These are phyloP conservation scores for Aspergillus brasiliensis DNA, from an alignment of 2,329 filamentous ascomycete species.

Conservation along the genomic window DNA sequence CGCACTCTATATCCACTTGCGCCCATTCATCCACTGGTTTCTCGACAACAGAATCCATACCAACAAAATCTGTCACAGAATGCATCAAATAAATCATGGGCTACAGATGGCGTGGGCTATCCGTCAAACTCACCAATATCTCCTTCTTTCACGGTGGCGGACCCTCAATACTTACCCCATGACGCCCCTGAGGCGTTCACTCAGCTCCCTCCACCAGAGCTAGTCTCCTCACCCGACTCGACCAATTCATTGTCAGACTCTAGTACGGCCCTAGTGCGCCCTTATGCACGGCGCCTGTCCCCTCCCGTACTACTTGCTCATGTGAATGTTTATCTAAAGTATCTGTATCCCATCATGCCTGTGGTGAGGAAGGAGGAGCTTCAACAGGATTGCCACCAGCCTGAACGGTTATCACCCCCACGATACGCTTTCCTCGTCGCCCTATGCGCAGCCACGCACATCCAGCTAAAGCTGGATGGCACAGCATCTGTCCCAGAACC, in stretches of 20 bases:
- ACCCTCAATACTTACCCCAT: constrained; percentile 26
- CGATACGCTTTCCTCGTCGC: constrained; percentile 46
- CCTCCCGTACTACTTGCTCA: constrained; percentile 40
- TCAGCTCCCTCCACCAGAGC: constrained; percentile 33
- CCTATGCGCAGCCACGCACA: constrained; percentile 47
- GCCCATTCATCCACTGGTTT: constrained; percentile 36
- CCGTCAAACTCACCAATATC: constrained; percentile 30
- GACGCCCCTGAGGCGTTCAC: constrained; percentile 31
- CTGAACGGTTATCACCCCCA: constrained; percentile 52
- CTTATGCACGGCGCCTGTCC: constrained; percentile 31
- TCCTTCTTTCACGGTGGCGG: constrained; percentile 27
- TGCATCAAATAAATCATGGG: constrained; percentile 23
- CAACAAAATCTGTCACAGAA: constrained; percentile 17
- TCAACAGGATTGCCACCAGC: constrained; percentile 48
- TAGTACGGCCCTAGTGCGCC: constrained; percentile 18
- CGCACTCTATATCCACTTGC: constrained; percentile 42
- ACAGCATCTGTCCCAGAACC: constrained; percentile 26
- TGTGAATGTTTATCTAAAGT: constrained; percentile 46
- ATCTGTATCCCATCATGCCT: constrained; percentile 48
- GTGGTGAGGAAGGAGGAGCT: constrained; percentile 41
- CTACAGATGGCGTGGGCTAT: constrained; percentile 21
- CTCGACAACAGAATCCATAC: constrained; percentile 21
- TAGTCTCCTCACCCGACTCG: constrained; percentile 39
- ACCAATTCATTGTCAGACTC: constrained; percentile 35
- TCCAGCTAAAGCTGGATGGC: constrained; percentile 47